phyloP scores from a whole-genome alignment of 805 yeast genomes.

The Debaryomyces maramus region DNA sequence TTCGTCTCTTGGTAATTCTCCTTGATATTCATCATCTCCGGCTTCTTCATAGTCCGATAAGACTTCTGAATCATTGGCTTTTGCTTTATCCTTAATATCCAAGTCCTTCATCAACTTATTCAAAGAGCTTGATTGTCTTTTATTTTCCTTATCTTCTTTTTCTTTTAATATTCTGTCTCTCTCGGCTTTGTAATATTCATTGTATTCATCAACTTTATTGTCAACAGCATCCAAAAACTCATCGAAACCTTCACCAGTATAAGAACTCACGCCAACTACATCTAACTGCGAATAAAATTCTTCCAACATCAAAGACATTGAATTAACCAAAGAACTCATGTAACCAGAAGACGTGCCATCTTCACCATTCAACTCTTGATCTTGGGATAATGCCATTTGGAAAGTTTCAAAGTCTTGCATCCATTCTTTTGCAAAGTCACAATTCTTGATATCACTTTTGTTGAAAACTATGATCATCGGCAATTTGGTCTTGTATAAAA shows the following conservation, averaged over 20 bases:
- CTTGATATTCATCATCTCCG: conserved; percentile 50
- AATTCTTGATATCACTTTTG: conserved; percentile 85
- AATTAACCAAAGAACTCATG: conserved; percentile 90
- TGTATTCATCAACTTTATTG: conserved; percentile 82
- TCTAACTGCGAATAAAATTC: conserved; percentile 93
- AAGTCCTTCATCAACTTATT: conserved; percentile 81
- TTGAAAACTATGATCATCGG: conserved; percentile 97
- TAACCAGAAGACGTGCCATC: conserved; percentile 73
- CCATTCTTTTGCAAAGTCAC: conserved; percentile 92
- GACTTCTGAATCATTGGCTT: conserved; percentile 44
- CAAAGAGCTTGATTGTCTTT: conserved; percentile 69
- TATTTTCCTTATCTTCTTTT: conserved; percentile 73
- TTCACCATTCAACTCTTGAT: conserved; percentile 65
- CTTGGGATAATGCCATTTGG: conserved; percentile 71
- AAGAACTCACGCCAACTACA: conserved; percentile 88
- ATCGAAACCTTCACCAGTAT: conserved; percentile 92
- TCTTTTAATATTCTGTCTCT: conserved; percentile 77
- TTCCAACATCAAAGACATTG: conserved; percentile 94
- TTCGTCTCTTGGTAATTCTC: conserved; percentile 49
- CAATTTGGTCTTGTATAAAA: conserved; percentile 88
- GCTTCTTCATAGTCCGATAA: conserved; percentile 50
- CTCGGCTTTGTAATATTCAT: conserved; percentile 79
- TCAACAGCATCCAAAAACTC: conserved; percentile 86
- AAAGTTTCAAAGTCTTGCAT: conserved; percentile 94
- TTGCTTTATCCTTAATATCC: conserved; percentile 53